These are phyloP conservation scores for Zostera marina DNA, from an alignment of 116 monocot species.

Conservation along the genomic window DNA sequence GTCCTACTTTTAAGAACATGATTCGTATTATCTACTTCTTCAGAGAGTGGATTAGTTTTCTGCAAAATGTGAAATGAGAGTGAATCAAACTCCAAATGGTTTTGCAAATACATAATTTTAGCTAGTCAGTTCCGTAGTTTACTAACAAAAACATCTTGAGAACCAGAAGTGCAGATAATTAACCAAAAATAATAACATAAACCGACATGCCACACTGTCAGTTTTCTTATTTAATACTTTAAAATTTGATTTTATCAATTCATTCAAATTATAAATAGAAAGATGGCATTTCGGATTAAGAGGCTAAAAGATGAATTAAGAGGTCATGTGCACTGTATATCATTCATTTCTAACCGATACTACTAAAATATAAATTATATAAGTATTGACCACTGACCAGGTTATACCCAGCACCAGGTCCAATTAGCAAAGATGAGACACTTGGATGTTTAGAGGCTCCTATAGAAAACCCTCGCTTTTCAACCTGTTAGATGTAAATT, in stretches of 20 bases:
- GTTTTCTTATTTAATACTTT: too few relatives aligned
- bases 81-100: too few relatives aligned
- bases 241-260: too few relatives aligned
- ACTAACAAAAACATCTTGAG: neutral
- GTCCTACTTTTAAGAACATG: slow-evolving; percentile 13
- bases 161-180: too few relatives aligned
- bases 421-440: slow-evolving; percentile 51
- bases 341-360: too few relatives aligned
- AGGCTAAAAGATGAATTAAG: neutral
- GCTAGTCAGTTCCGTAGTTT: neutral
- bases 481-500: slow-evolving; percentile 27
- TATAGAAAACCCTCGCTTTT: slow-evolving; percentile 75
- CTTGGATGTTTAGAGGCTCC: slow-evolving; percentile 31
- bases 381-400: slow-evolving; percentile 34
- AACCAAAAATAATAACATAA: too few relatives aligned
- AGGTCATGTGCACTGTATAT: neutral
- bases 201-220: too few relatives aligned
- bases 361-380: neutral
- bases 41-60: slow-evolving; percentile 54
- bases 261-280: too few relatives aligned
- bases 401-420: slow-evolving; percentile 86
- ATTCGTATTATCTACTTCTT: slow-evolving; percentile 15
- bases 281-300: neutral
- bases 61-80: slow-evolving; percentile 11
- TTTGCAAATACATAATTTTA: neutral